Conservation (phyloP, 1,284 basidiomycete genomes). For the Violaceomyces palustris region DNA sequence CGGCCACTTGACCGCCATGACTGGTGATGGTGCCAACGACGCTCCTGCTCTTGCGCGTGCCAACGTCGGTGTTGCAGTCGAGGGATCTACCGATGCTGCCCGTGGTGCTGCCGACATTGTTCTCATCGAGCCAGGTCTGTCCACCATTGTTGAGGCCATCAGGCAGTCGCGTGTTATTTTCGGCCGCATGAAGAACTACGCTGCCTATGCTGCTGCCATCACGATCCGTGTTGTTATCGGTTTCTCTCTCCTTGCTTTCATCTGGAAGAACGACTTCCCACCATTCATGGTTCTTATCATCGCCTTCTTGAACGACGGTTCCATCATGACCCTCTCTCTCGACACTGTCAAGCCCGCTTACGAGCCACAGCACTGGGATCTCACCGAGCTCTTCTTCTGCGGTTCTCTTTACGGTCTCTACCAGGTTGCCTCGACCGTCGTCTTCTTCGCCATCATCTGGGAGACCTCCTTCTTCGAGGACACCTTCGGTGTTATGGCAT, state of each 20-base stretch:
- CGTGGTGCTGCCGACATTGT: constrained; percentile 94
- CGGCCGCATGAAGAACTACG: constrained; percentile 95
- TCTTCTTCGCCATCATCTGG: constrained; percentile 68
- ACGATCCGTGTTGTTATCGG: constrained; percentile 98
- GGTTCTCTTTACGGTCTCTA: constrained; percentile 92
- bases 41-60: constrained; percentile 74
- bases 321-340: constrained; percentile 93
- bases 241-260: constrained; percentile 90
- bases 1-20: constrained; percentile 57
- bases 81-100: constrained; percentile 88
- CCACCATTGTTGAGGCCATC: constrained; percentile 93
- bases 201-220: constrained; percentile 76
- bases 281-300: constrained; percentile 99
- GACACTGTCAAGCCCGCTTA: constrained; percentile 90
- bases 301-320: constrained; percentile 92
- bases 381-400: constrained; percentile 91
- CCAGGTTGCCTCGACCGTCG: constrained; percentile 78
- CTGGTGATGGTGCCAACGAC: constrained; percentile 95
- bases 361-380: constrained; percentile 84
- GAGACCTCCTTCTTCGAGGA: constrained; percentile 84
- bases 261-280: constrained; percentile 96
- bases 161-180: constrained; percentile 91
- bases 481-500: constrained; percentile 68
- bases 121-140: constrained; percentile 88
- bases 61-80: constrained; percentile 94